A percentile compares a stretch with the other conserved stretches of the same genome.
These are phyloP conservation scores for Salisapilia sapeloensis DNA, from an alignment of 352 stramenopile genomes.

Conservation along the genomic window DNA sequence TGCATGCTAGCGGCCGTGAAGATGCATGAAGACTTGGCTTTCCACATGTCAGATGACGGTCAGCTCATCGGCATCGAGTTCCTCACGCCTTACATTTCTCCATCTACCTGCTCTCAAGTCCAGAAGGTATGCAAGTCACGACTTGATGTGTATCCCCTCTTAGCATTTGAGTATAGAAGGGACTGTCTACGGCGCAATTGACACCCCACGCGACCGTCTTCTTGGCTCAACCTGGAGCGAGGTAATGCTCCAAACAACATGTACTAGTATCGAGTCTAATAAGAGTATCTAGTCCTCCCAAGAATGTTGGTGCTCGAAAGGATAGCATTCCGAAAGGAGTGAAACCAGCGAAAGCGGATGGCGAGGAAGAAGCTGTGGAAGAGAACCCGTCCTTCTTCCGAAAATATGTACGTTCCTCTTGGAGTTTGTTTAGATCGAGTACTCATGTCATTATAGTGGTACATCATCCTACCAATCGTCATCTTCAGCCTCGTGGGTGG, in stretches of 20 bases:
- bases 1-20: slow-evolving; percentile 57
- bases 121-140: slow-evolving; percentile 31
- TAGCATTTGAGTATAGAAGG: too few relatives aligned
- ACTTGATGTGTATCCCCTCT: too few relatives aligned
- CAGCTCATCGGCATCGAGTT: slow-evolving; percentile 74
- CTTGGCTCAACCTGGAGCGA: too few relatives aligned
- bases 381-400: slow-evolving; percentile 67
- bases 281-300: slow-evolving; percentile 48
- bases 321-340: slow-evolving; percentile 51
- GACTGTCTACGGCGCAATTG: too few relatives aligned
- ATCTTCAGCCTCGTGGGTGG: slow-evolving; percentile 56
- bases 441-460: slow-evolving; percentile 33
- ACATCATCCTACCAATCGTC: slow-evolving; percentile 66
- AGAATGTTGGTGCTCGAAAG: slow-evolving; percentile 36
- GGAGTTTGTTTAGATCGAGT: neutral
- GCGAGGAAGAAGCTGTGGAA: slow-evolving; percentile 35
- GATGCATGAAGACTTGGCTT: slow-evolving; percentile 66
- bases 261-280: too few relatives aligned
- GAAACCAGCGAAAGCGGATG: slow-evolving; percentile 46
- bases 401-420: slow-evolving; percentile 52
- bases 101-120: slow-evolving; percentile 21
- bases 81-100: slow-evolving; percentile 34
- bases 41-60: slow-evolving; percentile 60
- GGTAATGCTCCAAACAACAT: too few relatives aligned
- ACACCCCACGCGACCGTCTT: too few relatives aligned